Percentiles rank a stretch among this genome's conserved stretches.
These are phyloP conservation scores for Fistulifera solaris DNA, from an alignment of 108 stramenopile species.

Conservation along the genomic window DNA sequence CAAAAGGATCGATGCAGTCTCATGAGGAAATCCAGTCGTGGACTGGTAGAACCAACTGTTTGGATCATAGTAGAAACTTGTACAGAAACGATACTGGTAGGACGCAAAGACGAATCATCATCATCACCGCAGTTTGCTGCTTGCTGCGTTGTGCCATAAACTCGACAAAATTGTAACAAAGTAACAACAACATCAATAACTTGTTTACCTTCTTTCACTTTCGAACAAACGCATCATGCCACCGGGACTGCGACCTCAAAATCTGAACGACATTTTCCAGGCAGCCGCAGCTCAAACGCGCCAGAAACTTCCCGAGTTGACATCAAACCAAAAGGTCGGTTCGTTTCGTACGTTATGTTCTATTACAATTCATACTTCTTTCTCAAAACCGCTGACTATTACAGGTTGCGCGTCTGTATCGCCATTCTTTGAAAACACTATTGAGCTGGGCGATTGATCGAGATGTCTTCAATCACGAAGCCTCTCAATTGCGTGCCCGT, in stretches of 20 bases:
- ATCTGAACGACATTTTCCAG: conserved; percentile 64
- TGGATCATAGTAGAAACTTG: no score
- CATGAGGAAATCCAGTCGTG: no score
- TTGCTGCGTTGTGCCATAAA: no score
- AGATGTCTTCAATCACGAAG: conserved; percentile 82
- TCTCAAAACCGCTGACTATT: not conserved
- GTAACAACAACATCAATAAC: no score
- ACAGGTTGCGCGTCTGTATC: conserved; percentile 77
- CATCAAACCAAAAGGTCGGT: conserved; percentile 72
- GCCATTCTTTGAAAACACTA: conserved; percentile 58
- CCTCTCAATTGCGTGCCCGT: conserved; percentile 59
- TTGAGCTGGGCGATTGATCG: conserved; percentile 86
- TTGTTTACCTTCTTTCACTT: not conserved
- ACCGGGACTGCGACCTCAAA: conserved; percentile 19
- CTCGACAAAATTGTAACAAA: no score
- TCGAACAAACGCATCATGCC: not conserved
- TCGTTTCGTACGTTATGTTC: not conserved
- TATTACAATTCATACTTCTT: not conserved
- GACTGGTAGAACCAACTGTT: no score
- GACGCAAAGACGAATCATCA: no score
- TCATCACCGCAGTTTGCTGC: no score
- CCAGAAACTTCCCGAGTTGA: conserved; percentile 59
- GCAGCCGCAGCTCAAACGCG: conserved; percentile 60
- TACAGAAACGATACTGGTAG: no score
- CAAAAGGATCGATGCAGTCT: no score